Percentiles rank a stretch among this genome's conserved stretches.
Conservation (phyloP, 257 asterid species). For the Solanum virginianum region DNA sequence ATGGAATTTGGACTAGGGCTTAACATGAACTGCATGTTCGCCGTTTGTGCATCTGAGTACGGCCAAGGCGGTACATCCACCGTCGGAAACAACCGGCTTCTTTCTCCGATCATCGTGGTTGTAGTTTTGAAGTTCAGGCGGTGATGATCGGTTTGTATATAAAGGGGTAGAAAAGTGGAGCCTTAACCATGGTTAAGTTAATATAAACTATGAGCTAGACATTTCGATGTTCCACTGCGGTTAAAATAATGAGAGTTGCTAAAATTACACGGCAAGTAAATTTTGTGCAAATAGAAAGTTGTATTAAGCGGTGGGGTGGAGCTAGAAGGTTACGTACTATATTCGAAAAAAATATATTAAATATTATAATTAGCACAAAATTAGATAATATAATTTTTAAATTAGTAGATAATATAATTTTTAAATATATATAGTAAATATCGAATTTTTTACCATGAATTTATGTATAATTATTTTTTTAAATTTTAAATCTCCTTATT, state of each 20-base stretch:
- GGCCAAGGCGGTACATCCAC: slow-evolving; percentile 56
- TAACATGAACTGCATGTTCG: slow-evolving; percentile 1
- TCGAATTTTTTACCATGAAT: too few relatives aligned
- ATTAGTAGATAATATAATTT: too few relatives aligned
- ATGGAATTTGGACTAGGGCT: slow-evolving; percentile 24
- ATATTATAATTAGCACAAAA: too few relatives aligned
- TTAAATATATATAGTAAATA: too few relatives aligned
- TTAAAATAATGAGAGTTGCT: slow-evolving; percentile 12
- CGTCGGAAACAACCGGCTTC: slow-evolving; percentile 10
- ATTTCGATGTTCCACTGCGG: slow-evolving; percentile 3
- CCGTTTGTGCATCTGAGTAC: slow-evolving; percentile 12
- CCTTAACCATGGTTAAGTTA: slow-evolving; percentile 25
- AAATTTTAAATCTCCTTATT: too few relatives aligned
- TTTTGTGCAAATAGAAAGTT: not conserved
- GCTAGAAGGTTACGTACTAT: too few relatives aligned
- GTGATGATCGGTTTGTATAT: slow-evolving; percentile 24
- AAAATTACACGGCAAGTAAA: not conserved
- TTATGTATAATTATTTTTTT: too few relatives aligned
- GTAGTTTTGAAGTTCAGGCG: not conserved
- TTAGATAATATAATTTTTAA: too few relatives aligned
- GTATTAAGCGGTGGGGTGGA: not conserved
- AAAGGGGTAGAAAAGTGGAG: slow-evolving; percentile 39
- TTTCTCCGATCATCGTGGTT: slow-evolving; percentile 41
- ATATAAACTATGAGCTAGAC: not conserved
- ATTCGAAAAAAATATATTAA: too few relatives aligned